These are phyloP conservation scores for Syzygium aqueum DNA, from an alignment of 345 rosid species.

Conservation along the genomic window DNA sequence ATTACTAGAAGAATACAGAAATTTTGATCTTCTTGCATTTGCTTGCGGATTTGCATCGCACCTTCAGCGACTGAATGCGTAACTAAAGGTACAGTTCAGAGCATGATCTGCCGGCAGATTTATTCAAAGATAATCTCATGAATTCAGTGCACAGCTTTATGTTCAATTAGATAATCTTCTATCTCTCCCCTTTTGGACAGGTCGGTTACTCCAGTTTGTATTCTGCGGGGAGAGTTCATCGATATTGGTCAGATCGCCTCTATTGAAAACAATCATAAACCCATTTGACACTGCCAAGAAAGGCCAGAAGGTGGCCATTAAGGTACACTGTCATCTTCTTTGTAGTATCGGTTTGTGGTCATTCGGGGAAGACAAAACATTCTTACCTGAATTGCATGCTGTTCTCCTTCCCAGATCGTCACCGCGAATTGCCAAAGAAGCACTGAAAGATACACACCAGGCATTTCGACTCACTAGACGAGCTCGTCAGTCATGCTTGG, in stretches of 20 bases:
- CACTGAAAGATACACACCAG: constrained; percentile 65
- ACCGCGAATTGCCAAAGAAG: constrained; percentile 56
- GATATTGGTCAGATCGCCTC: constrained; percentile 73
- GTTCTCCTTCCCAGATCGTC: constrained; percentile 25
- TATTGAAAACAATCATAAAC: constrained; percentile 52
- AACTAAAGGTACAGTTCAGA: not conserved
- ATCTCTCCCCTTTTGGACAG: constrained; percentile 15
- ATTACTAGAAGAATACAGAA: not conserved
- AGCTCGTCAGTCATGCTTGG: constrained; percentile 74
- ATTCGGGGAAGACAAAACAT: not conserved
- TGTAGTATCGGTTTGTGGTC: not conserved
- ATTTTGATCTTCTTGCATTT: not conserved
- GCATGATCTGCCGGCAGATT: not conserved
- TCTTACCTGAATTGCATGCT: not conserved
- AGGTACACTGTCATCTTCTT: constrained; percentile 26
- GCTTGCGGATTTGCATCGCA: not conserved
- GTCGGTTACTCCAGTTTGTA: constrained; percentile 76
- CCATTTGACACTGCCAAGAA: constrained; percentile 63
- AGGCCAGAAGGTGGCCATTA: constrained; percentile 65
- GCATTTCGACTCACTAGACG: constrained; percentile 71
- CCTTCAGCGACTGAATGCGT: not conserved
- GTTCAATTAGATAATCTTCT: not conserved
- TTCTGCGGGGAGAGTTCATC: constrained; percentile 60
- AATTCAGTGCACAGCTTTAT: not conserved
- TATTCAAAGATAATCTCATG: not conserved